These are phyloP conservation scores for Elaeis guineensis DNA, from an alignment of 176 grass and related monocot species.

Conservation along the genomic window DNA sequence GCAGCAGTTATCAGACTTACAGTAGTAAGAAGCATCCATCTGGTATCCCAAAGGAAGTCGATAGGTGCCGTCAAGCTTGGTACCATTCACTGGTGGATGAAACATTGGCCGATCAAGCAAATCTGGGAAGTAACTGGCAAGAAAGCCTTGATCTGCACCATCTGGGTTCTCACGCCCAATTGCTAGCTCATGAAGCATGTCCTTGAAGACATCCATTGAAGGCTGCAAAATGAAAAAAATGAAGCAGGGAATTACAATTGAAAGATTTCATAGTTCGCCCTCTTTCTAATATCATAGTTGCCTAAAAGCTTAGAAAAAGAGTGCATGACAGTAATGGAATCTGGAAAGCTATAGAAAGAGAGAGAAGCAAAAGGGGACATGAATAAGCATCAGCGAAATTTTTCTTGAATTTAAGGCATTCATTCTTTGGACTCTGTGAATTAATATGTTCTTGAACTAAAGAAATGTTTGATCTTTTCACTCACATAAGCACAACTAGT, in stretches of 20 bases:
- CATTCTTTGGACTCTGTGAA: no score
- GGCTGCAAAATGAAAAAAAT: constrained; percentile 39
- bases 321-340: no score
- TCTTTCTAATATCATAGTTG: no score
- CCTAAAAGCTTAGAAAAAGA: no score
- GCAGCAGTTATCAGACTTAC: constrained; percentile 30
- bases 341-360: no score
- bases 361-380: no score
- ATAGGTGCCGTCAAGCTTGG: constrained; percentile 78
- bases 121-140: constrained; percentile 80
- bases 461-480: no score
- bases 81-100: constrained; percentile 70
- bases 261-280: not conserved
- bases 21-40: constrained; percentile 99
- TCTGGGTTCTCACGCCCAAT: constrained; percentile 62
- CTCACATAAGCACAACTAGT: no score
- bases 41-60: constrained; percentile 94
- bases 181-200: constrained; percentile 82
- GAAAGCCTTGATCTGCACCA: constrained; percentile 89
- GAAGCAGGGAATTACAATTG: not conserved
- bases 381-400: no score
- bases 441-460: no score
- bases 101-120: constrained; percentile 85
- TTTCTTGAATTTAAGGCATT: no score
- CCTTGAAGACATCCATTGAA: constrained; percentile 85